Percentiles rank a stretch among this genome's conserved stretches.
Conservation (phyloP, 2,329 filamentous ascomycete genomes). For the Truncatella angustata region DNA sequence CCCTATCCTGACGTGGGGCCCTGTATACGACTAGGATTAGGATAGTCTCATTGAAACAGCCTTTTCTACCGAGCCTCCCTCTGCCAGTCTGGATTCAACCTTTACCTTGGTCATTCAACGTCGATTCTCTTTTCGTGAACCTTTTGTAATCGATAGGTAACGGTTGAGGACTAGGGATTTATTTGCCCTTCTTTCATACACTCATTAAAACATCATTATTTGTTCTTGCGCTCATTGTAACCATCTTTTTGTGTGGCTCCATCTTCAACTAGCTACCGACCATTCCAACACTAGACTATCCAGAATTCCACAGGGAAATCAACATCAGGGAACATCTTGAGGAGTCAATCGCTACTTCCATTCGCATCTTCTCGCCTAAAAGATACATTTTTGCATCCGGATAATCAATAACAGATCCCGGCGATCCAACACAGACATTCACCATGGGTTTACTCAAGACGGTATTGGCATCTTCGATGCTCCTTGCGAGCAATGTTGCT, state of each 20-base stretch:
- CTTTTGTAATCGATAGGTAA: conserved; percentile 4
- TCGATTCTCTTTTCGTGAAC: neutral
- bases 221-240: conserved; percentile 4
- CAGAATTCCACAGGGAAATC: too few species aligned
- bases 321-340: too few species aligned
- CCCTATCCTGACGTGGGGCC: conserved; percentile 2
- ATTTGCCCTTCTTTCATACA: conserved; percentile 1
- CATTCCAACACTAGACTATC: neutral
- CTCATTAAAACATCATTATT: conserved; percentile 5
- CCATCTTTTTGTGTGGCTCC: neutral
- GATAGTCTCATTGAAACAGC: neutral
- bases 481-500: conserved; percentile 23
- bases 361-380: neutral
- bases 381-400: neutral
- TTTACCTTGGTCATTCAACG: conserved; percentile 10
- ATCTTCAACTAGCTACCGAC: neutral
- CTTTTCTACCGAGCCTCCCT: conserved; percentile 1
- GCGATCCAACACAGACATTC: neutral
- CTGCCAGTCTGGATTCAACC: neutral
- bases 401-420: neutral
- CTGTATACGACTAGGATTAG: neutral
- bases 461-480: conserved; percentile 24
- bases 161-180: neutral
- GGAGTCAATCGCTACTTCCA: neutral
- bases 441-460: conserved; percentile 29